Evolutionary conservation across 106 monocot species (phyloP), one percentile per base, ranked within the genome.

Genomic region (Acanthochlamys bracteata): DNA sequence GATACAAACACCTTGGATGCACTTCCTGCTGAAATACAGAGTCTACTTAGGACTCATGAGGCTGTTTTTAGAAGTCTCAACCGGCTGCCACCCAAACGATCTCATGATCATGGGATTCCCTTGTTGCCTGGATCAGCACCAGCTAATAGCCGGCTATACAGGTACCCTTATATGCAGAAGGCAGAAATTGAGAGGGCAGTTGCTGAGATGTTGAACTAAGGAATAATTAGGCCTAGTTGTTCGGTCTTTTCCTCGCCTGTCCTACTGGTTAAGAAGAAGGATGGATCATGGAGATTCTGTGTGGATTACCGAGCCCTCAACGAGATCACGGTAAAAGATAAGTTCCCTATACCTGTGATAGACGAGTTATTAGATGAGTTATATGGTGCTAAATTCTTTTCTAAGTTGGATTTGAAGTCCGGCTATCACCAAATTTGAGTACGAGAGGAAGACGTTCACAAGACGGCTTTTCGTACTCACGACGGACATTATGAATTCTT

Each of bases 341-440:
- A 46, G 8, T 69, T 69, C 16, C 69, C 69, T 21, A 69, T 69
- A 25, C 69, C 71, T 0, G 51, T 40, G 1, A 21, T 62, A 9
- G 70, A 71, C 16, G 70, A 61, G 39, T 61, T 71, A 19, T n/a
- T 71, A 15, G 71, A 71, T 23, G 61, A 71, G 11, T 27, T 62
- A 19, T 39, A 53, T 39, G n/a, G 52, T 0, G 51, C 61, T 47
- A 0, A 0, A 0, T 12, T 71, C 3, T 71, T 71, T 20, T 62
- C 71, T 14, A 71, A 71, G 43, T 7, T 71, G 4, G 71, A 71
- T 39, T 33, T 71, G 1, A 16, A 51, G 0, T 11, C 53, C 10
- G 61, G 71, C 8, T 71, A 71, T 40, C 71, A 71, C 39, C 62
- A 71, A 17, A 54, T 71, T 7, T 46, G 20, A 12, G 25, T 71